Base-by-base conservation (phyloP, 345 rosid species). In the Lagerstroemia speciosa region DNA sequence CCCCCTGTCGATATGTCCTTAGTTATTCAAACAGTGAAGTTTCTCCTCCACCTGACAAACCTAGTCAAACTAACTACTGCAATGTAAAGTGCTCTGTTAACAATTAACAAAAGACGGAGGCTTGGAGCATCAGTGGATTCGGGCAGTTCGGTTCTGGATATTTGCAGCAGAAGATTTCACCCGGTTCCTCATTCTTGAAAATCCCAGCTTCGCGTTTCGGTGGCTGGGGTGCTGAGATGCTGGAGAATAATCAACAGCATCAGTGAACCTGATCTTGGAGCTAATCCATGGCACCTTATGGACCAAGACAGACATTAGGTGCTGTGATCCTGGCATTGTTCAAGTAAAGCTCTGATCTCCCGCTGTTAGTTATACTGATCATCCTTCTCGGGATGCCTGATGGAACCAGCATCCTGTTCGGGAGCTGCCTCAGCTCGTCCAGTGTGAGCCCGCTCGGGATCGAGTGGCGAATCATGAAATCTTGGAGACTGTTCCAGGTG, bases 231-330 rank as follows among this genome's bases (percentile, higher is more conserved):
- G 34, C 9, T 17, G 38, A 8, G 48, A 43, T 48, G 29, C 43
- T 6, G 50, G 30, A 7, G 33, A 17, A 14, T 29, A 37, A 65
- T 11, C 33, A 38, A 12, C 12, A 0, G 67, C 19, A 38, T 43
- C 30, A 11, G 22, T 27, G 5, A 45, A 74, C 57, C 66, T 3
- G 55, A 82, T 72, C 46, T 74, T 37, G 29, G 77, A 33, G 58
- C 73, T 73, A 71, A 83, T 76, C 69, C 81, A 27, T 81, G 86
- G 41, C 89, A 74, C 66, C 48, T 75, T 5, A 53, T 75, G 84
- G 77, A 38, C 73, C 72, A 3, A 71, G 67, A 32, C 83, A 73
- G 29, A 79, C 79, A 65, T 79, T 75, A 29, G 84, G 73, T 38
- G 65, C 57, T 29, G 75, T 71, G 52, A 82, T 69, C 74, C 75